Evolutionary conservation across 2,329 filamentous ascomycete genomes (phyloP), one percentile per base, ranked within the genome.

Genomic region (Colletotrichum phormii): DNA sequence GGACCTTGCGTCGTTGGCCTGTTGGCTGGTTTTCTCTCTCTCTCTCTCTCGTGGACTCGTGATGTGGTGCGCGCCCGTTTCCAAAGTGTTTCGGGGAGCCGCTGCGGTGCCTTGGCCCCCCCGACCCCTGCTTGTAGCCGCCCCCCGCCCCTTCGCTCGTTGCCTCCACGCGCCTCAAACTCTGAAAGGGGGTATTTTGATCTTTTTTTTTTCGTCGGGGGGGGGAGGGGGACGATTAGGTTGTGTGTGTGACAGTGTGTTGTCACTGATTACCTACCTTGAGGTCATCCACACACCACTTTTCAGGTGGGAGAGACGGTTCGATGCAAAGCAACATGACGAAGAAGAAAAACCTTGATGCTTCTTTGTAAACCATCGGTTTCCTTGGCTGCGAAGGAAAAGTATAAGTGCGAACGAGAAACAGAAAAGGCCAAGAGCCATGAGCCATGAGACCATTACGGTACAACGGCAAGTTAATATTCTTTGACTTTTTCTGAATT

Each of bases 51-150:
- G 15, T 42, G 37, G 37, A 18, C 13, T 24, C 29, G 18, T 51
- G 51, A 61, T 59, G 60, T 63, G 42, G 46, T 29, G 31, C 35
- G 31, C 51, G 51, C 57, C 67, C 57, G 71, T 73, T 73, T 73
- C 71, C 35, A 61, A 58, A 62, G 67, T 73, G 71, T 73, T 73
- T 73, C 71, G 71, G 67, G 51, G 42, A 49, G 42, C 42, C 18
- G 42, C 42, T 49, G 42, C 37, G 37, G 37, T 42, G 37, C 37
- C 37, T 42, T 42, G 37, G 37, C 37, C 37, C 37, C 37, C 37
- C 37, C 37, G 15, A 42, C 37, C 37, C 37, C 37, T 42, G 37
- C 37, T 5, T 29, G 15, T 42, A 42, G 37, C 37, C 37, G 37
- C 37, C 37, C 15, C 37, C 13, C 15, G 13, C 37, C 37, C 37